Evolutionary conservation across 2,329 filamentous ascomycete genomes (phyloP).

Genomic region (Elsinoe australis): DNA sequence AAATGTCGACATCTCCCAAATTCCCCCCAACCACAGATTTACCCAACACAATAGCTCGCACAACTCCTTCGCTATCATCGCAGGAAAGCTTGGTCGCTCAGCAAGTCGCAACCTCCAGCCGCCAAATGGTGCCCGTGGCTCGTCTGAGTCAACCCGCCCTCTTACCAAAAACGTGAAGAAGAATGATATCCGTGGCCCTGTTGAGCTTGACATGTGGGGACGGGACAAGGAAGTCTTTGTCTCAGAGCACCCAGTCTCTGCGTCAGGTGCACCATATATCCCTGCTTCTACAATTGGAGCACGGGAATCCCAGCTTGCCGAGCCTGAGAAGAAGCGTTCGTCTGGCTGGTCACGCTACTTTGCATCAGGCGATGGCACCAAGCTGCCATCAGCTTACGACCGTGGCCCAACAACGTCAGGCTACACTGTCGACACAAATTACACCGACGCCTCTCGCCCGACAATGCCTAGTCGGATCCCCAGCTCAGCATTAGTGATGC

Average conservation of each 20-base stretch:
- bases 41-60: constrained; percentile 25
- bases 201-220: constrained; percentile 14
- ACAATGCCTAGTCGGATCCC: constrained; percentile 35
- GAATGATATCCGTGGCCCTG: constrained; percentile 8
- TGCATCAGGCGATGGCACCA: constrained; percentile 29
- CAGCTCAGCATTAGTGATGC: constrained; percentile 62
- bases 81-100: constrained; percentile 49
- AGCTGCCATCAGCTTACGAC: constrained; percentile 29
- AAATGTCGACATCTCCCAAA: constrained; percentile 24
- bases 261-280: constrained; percentile 30
- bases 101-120: constrained; percentile 39
- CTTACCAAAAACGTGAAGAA: constrained; percentile 10
- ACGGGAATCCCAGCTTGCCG: constrained; percentile 28
- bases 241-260: constrained; percentile 13
- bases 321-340: constrained; percentile 41
- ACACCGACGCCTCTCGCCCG: constrained; percentile 32
- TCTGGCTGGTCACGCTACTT: constrained; percentile 48
- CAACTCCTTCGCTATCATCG: constrained; percentile 42
- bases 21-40: constrained; percentile 23
- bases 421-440: constrained; percentile 46
- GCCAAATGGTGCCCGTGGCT: constrained; percentile 4
- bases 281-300: constrained; percentile 26
- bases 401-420: constrained; percentile 33
- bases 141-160: constrained; percentile 11
- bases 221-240: constrained; percentile 15